Evolutionary conservation across 2,329 filamentous ascomycete genomes (phyloP).

Genomic region (Fusarium sp.): DNA sequence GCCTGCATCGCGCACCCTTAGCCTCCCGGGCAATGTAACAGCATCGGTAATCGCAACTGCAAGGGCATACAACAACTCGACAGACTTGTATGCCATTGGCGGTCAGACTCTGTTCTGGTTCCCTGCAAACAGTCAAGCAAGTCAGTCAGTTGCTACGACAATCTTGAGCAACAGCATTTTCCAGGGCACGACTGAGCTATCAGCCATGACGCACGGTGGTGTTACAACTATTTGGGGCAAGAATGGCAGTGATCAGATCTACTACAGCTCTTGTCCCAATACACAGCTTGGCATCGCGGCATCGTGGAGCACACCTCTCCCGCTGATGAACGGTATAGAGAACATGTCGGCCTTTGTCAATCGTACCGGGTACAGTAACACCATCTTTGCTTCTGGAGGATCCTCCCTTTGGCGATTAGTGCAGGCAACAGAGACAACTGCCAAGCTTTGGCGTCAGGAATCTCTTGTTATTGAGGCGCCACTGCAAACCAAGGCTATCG

Average conservation of each 20-base stretch:
- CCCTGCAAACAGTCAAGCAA: not conserved
- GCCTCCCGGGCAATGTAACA: fast-evolving
- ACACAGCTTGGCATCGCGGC: not conserved
- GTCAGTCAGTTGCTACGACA: not conserved
- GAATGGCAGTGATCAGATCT: not conserved
- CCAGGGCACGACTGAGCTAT: not conserved
- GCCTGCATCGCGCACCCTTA: fast-evolving
- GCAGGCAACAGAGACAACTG: not conserved
- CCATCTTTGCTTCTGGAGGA: not conserved
- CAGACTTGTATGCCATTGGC: not conserved
- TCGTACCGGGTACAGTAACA: not conserved
- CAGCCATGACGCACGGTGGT: not conserved
- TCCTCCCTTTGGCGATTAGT: not conserved
- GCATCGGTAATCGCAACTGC: fast-evolving
- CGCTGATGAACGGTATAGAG: not conserved
- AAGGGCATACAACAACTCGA: not conserved
- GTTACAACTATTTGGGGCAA: not conserved
- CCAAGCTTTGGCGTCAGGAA: not conserved
- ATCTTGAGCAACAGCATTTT: not conserved
- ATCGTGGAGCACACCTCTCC: not conserved
- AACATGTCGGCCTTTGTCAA: not conserved
- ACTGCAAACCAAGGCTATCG: not conserved
- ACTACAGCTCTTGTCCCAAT: not conserved
- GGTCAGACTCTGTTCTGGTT: not conserved
- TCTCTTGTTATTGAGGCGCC: not conserved